Base-by-base conservation (phyloP, 805 yeast species). In the Monosporozyma solicola region DNA sequence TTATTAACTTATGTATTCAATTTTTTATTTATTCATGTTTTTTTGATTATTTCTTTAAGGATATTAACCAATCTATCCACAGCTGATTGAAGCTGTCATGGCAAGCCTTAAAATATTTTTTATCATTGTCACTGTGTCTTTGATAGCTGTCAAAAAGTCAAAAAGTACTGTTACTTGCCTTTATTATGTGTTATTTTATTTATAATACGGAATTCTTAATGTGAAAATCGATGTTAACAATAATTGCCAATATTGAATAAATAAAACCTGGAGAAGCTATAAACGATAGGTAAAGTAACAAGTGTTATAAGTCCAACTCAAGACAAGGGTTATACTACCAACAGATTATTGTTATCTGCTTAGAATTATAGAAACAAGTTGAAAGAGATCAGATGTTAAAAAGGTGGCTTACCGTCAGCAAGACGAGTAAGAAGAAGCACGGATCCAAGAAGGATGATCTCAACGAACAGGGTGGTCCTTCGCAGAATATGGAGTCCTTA, bases 351-450 rank as follows among this genome's bases (percentile, higher is more conserved):
- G 9, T 32, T 32, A 32, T 32, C 10, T 32, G 15, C 35, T 32
- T 32, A 27, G 7, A 27, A 5, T 5, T 27, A 5, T 27, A 27
- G 29, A 27, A 5, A 27, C 29, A 5, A 27, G 10, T 5, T 32
- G 11, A 32, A 31, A 13, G 7, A 35, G 39, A 35, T 35, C 20
- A 6, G 11, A 60, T 60, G 64, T 52, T 61, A 46, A 61, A 61
- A 56, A 56, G 64, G 53, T 61, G 64, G 62, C 44, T 50, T 15
- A 50, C 45, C n/a, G 39, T 33, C 4, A 50, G 37, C 25, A 44
- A 27, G 29, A 11, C 43, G 13, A 50, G 27, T 22, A 50, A 45
- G 46, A 50, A 44, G 41, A 47, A 47, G n/a, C n/a, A 15, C 33
- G 29, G 7, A 10, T 43, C 46, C 16, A 43, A 43, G 46, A 43